A percentile compares a stretch with the other conserved stretches of the same genome.
Evolutionary conservation across 2,329 filamentous ascomycete genomes (phyloP).

Genomic region (Ophiostoma tasmaniense): DNA sequence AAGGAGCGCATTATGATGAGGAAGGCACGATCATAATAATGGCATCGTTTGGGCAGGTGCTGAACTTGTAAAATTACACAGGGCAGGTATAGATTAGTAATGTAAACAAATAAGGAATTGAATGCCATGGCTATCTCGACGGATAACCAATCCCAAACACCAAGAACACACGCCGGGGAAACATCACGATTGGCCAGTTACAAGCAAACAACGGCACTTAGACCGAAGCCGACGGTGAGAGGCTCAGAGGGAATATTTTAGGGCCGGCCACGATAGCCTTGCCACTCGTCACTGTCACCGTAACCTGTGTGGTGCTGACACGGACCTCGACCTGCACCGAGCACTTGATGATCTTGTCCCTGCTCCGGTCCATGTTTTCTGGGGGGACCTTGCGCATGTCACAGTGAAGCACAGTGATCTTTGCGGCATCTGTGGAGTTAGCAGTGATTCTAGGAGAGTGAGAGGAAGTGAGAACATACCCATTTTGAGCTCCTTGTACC

Average conservation of each 20-base stretch:
- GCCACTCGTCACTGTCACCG: conserved; percentile 14
- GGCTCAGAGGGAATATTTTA: conserved; percentile 5
- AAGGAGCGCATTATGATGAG: not conserved
- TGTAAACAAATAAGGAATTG: not conserved
- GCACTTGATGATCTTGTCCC: conserved; percentile 11
- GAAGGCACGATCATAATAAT: not conserved
- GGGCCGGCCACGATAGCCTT: conserved; percentile 8
- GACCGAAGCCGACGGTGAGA: not conserved
- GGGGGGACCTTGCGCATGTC: conserved; percentile 22
- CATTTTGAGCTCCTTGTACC: conserved; percentile 17
- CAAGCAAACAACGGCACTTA: not conserved
- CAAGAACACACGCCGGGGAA: not conserved
- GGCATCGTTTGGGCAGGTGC: not conserved
- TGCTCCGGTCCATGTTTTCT: not conserved
- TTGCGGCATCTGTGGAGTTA: conserved; percentile 13
- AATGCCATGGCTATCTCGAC: not conserved
- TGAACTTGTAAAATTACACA: not conserved
- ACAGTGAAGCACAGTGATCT: conserved; percentile 19
- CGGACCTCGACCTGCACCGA: conserved; percentile 16
- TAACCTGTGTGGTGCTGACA: conserved; percentile 11
- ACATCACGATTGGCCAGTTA: not conserved
- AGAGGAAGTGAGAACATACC: conserved; percentile 9
- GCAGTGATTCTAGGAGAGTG: not conserved
- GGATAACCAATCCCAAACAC: not conserved
- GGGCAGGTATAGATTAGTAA: not conserved